Conservation (phyloP, 352 stramenopile genomes). For the Pythium periplocum region DNA sequence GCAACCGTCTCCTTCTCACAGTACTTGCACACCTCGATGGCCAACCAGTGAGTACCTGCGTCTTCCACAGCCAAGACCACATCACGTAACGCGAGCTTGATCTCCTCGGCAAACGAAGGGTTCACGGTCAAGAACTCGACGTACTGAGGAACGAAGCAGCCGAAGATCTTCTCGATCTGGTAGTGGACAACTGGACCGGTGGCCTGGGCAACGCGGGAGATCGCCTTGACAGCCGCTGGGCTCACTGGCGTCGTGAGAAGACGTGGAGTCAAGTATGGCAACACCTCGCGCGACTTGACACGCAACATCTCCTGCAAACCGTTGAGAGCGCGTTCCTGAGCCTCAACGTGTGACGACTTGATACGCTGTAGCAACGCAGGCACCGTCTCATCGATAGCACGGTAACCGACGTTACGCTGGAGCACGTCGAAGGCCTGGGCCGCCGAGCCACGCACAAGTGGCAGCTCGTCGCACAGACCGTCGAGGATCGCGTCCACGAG, state of each 20-base stretch:
- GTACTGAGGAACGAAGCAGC: constrained; percentile 74
- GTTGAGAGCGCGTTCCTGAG: constrained; percentile 89
- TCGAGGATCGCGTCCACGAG: constrained; percentile 97
- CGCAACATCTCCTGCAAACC: constrained; percentile 97
- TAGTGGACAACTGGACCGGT: constrained; percentile 93
- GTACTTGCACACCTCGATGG: constrained; percentile 93
- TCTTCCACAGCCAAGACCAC: constrained; percentile 85
- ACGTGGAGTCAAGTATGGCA: constrained; percentile 96
- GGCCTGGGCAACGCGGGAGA: constrained; percentile 92
- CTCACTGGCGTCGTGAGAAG: constrained; percentile 92
- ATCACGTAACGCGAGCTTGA: constrained; percentile 67
- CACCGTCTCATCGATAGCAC: constrained; percentile 97
- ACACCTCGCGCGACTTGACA: constrained; percentile 94
- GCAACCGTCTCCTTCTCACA: constrained; percentile 86
- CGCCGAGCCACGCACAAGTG: constrained; percentile 88
- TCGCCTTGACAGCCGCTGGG: constrained; percentile 82
- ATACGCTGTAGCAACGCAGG: constrained; percentile 94
- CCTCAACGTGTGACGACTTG: constrained; percentile 54
- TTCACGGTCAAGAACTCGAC: constrained; percentile 33
- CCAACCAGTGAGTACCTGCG: constrained; percentile 91
- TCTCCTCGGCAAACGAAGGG: constrained; percentile 46
- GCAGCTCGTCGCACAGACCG: constrained; percentile 94
- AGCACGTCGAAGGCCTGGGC: constrained; percentile 97
- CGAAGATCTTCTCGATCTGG: constrained; percentile 94
- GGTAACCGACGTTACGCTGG: constrained; percentile 92